Conservation (phyloP, 1,139 yeast genomes). For the Wickerhamiella pararugosa region DNA sequence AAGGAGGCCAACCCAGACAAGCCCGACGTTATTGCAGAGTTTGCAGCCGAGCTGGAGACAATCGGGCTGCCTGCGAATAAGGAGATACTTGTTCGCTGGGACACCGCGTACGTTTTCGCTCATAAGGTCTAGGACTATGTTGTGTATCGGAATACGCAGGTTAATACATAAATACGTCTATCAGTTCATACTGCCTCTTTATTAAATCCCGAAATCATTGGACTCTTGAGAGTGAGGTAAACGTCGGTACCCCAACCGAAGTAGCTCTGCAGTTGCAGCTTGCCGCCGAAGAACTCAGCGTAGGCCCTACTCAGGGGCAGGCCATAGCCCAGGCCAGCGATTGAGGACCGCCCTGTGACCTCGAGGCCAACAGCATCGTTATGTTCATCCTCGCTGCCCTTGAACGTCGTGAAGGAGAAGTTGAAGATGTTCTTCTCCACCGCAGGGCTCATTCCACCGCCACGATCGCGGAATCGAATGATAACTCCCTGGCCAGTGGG, state of each 20-base stretch:
- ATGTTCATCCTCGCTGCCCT: conserved; percentile 35
- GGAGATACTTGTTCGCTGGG: conserved; percentile 10
- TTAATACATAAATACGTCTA: neutral
- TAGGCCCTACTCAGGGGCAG: conserved; percentile 69
- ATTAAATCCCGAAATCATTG: conserved; percentile 14
- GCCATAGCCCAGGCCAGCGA: conserved; percentile 96
- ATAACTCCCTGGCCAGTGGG: conserved; percentile 31
- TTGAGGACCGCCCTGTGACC: conserved; percentile 46
- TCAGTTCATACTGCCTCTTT: conserved; percentile 7
- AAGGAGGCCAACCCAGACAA: conserved; percentile 25
- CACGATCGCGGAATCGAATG: conserved; percentile 67
- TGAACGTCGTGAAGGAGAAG: conserved; percentile 72
- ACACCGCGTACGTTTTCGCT: conserved; percentile 10
- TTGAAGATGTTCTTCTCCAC: conserved; percentile 57
- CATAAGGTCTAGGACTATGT: neutral
- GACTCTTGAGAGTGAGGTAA: conserved; percentile 33
- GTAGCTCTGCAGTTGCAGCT: conserved; percentile 60
- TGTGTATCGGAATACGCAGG: too few relatives aligned
- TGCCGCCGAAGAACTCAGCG: conserved; percentile 59
- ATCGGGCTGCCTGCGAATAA: conserved; percentile 8
- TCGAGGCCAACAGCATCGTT: conserved; percentile 47
- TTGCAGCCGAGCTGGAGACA: conserved; percentile 25
- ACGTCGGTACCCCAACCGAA: conserved; percentile 79
- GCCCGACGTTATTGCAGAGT: conserved; percentile 23
- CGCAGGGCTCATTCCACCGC: conserved; percentile 70